Evolutionary conservation across 495 filamentous ascomycete species (phyloP).

Genomic region (Baudoinia panamericana): DNA sequence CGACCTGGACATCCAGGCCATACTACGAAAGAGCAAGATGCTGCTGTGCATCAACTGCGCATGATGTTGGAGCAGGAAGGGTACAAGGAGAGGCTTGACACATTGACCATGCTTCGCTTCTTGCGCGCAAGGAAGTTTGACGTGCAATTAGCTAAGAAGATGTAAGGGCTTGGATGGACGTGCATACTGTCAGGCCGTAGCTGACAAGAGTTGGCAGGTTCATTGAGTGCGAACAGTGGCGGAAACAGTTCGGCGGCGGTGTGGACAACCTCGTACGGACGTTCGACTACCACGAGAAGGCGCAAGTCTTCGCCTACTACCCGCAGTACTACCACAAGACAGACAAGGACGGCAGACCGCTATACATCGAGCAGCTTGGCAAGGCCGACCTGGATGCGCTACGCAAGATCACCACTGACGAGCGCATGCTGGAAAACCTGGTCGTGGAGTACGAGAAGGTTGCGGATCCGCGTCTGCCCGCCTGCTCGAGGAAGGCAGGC

Average conservation of each 20-base stretch:
- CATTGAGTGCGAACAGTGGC: constrained; percentile 79
- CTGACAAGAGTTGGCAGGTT: constrained; percentile 42
- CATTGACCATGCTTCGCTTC: constrained; percentile 60
- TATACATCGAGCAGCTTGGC: constrained; percentile 94
- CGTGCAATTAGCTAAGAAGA: constrained; percentile 66
- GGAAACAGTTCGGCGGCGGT: constrained; percentile 55
- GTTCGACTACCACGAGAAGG: constrained; percentile 85
- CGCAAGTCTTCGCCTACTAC: constrained; percentile 79
- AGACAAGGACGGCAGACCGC: constrained; percentile 91
- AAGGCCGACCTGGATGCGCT: constrained; percentile 81
- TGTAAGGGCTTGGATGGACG: constrained; percentile 42
- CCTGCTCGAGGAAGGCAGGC: constrained; percentile 85
- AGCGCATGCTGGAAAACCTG: constrained; percentile 91
- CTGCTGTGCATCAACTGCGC: constrained; percentile 73
- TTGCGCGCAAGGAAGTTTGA: constrained; percentile 91
- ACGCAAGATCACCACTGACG: constrained; percentile 82
- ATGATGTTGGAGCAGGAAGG: constrained; percentile 70
- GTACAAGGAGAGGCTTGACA: constrained; percentile 77
- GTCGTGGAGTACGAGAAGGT: constrained; percentile 95
- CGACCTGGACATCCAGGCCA: constrained; percentile 77
- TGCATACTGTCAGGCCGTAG: not conserved
- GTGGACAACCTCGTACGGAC: constrained; percentile 71
- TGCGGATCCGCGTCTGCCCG: constrained; percentile 80
- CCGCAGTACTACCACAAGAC: constrained; percentile 99
- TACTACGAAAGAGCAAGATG: constrained; percentile 79